Base-by-base conservation (phyloP, 768 basidiomycete genomes). In the Dendrothele bispora region DNA sequence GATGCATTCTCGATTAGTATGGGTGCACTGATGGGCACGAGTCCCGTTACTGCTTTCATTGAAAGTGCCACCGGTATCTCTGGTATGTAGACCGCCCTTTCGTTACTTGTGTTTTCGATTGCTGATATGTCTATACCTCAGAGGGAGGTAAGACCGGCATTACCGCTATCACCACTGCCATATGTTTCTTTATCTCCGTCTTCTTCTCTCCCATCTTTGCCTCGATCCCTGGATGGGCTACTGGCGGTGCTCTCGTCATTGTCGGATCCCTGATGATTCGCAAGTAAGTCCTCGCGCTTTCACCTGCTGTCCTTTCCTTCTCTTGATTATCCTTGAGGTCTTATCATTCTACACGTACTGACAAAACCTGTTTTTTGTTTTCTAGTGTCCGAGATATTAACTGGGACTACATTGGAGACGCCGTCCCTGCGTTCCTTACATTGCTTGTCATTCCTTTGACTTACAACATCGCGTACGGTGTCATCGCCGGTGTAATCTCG, bases 141-240 rank as follows among this genome's bases (percentile, higher is more conserved):
- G 91, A 94, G 80, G 91, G 91, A 27, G 91, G 91, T 29, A 88
- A 86, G 72, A 94, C 91, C 0, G 91, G 91, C 22, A 66, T 94
- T 42, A 86, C 91, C 0, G 91, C 86, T 3, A 76, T 92, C 46
- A 73, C 77, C 12, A 82, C 80, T 3, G 86, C 86, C 6, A 58
- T 90, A 36, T 78, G 81, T 55, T 93, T 94, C 77, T 86, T 92
- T 61, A 66, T 94, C 38, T 88, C 81, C 3, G 73, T 94, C 46
- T 94, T 94, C 75, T 94, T 94, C 59, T 80, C 91, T 15, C 91
- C 91, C 5, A 84, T 94, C 56, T 91, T 94, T 54, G 88, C 89
- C 8, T 89, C 86, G 10, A 90, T 94, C 43, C 91, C 91, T 0
- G 57, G 84, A 0, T 93, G 89, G 88, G 90, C 91, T 4, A 94